Conservation (phyloP, 768 basidiomycete species). For the Suillus plorans region DNA sequence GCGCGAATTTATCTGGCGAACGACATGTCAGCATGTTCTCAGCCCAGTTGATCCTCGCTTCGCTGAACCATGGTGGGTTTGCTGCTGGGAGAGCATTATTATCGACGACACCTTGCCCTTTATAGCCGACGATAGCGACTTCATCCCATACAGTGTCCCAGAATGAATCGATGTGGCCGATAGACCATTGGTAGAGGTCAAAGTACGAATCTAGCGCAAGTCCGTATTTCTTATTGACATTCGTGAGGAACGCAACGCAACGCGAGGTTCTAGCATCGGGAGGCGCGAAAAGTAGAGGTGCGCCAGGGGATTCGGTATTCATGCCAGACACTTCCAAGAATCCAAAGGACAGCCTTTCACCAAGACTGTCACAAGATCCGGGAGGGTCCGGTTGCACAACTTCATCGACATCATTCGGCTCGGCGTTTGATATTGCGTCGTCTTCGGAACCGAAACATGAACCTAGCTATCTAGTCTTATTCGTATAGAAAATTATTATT, state of each 20-base stretch:
- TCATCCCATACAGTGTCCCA: constrained; percentile 78
- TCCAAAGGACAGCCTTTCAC: not conserved
- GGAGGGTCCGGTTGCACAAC: not conserved
- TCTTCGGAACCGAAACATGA: not conserved
- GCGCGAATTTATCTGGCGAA: constrained; percentile 55
- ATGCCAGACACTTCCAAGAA: not conserved
- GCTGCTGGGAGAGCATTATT: constrained; percentile 47
- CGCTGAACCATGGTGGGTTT: constrained; percentile 73
- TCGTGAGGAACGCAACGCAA: constrained; percentile 47
- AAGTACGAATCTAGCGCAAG: constrained; percentile 52
- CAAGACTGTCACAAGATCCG: not conserved
- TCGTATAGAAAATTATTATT: not conserved
- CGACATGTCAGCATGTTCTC: constrained; percentile 74
- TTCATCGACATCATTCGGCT: not conserved
- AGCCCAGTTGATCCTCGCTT: constrained; percentile 73
- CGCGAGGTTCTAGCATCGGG: constrained; percentile 41
- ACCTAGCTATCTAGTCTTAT: not conserved
- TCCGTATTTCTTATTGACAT: constrained; percentile 48
- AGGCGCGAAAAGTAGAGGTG: constrained; percentile 40
- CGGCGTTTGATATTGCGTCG: not conserved
- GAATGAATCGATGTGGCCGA: constrained; percentile 56
- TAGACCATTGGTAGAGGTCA: constrained; percentile 71
- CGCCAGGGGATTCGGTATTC: not conserved
- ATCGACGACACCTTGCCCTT: constrained; percentile 63
- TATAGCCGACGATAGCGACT: constrained; percentile 58